These are phyloP conservation scores for Trematosphaeria pertusa DNA, from an alignment of 2,329 filamentous ascomycete genomes.

Conservation along the genomic window DNA sequence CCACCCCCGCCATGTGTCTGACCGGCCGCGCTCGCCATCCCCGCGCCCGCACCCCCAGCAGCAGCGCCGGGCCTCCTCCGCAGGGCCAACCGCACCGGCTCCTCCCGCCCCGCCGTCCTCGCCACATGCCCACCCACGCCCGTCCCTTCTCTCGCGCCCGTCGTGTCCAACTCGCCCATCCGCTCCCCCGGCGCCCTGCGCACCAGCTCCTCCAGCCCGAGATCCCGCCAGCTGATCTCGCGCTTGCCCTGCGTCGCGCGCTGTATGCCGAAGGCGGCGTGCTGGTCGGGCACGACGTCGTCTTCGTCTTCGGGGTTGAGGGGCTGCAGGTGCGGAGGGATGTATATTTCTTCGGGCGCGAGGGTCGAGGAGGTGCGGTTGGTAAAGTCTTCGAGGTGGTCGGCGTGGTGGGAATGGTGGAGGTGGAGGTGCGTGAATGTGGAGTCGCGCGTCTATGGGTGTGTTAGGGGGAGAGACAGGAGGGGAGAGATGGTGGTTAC, in stretches of 20 bases:
- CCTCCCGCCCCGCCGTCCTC: slow-evolving; percentile 22
- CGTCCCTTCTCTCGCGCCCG: slow-evolving; percentile 7
- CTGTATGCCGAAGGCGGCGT: slow-evolving; percentile 86
- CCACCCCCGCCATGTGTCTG: slow-evolving; percentile 20
- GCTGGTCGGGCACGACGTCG: slow-evolving; percentile 86
- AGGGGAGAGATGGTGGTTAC: slow-evolving; percentile 1
- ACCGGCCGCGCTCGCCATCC: slow-evolving; percentile 11
- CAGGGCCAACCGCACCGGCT: slow-evolving; percentile 39
- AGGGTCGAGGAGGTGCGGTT: slow-evolving; percentile 40
- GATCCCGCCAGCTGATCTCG: slow-evolving; percentile 80
- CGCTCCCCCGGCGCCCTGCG: slow-evolving; percentile 61
- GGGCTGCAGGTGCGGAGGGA: slow-evolving; percentile 79
- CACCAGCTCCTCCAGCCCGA: slow-evolving; percentile 76
- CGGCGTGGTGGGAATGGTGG: slow-evolving; percentile 72
- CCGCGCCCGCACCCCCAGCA: slow-evolving; percentile 11
- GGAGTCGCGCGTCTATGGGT: slow-evolving; percentile 69
- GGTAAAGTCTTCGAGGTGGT: slow-evolving; percentile 72
- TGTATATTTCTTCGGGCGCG: slow-evolving; percentile 74
- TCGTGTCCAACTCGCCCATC: slow-evolving; percentile 10
- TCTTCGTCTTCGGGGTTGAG: slow-evolving; percentile 89
- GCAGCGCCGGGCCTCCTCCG: slow-evolving; percentile 40
- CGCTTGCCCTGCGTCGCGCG: slow-evolving; percentile 75
- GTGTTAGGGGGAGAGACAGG: neutral
- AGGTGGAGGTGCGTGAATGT: slow-evolving; percentile 79
- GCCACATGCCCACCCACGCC: slow-evolving; percentile 16